Percentiles rank a stretch among this genome's conserved stretches.
Evolutionary conservation across 176 grass and related monocot species (phyloP).

Genomic region (Lolium rigidum): DNA sequence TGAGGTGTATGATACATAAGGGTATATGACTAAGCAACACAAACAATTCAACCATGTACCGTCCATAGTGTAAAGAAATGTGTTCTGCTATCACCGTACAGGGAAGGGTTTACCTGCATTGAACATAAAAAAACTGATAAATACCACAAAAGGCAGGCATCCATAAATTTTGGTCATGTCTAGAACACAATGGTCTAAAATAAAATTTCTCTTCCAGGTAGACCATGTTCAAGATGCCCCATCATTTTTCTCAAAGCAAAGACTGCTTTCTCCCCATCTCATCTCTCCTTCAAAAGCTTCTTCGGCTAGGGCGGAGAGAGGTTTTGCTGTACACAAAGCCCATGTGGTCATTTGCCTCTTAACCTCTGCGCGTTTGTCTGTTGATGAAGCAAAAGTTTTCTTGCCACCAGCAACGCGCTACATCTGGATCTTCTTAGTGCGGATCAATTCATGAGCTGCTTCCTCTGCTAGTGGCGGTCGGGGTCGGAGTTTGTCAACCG

Average conservation of each 20-base stretch:
- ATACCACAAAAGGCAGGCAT: not conserved
- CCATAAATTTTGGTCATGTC: not conserved
- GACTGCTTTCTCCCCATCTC: not conserved
- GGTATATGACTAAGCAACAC: not conserved
- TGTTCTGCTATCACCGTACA: constrained; percentile 37
- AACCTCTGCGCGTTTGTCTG: no score
- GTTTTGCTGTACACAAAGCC: no score
- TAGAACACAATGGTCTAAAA: not conserved
- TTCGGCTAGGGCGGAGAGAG: no score
- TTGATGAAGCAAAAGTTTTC: no score
- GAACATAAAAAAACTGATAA: not conserved
- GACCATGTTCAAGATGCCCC: not conserved
- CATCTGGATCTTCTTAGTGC: no score
- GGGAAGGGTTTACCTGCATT: not conserved
- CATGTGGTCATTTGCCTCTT: no score
- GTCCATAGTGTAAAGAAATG: constrained; percentile 27
- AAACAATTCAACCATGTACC: not conserved
- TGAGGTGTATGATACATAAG: not conserved
- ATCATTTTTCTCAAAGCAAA: not conserved
- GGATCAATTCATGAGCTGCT: no score
- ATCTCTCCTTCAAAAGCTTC: not conserved
- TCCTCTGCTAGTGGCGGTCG: no score
- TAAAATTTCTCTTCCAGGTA: not conserved
- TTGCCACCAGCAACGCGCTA: no score
- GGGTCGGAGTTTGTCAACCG: no score